Base-by-base conservation (phyloP, 192 early-diverging fungal species). In the Dimargaris cristalligena region DNA sequence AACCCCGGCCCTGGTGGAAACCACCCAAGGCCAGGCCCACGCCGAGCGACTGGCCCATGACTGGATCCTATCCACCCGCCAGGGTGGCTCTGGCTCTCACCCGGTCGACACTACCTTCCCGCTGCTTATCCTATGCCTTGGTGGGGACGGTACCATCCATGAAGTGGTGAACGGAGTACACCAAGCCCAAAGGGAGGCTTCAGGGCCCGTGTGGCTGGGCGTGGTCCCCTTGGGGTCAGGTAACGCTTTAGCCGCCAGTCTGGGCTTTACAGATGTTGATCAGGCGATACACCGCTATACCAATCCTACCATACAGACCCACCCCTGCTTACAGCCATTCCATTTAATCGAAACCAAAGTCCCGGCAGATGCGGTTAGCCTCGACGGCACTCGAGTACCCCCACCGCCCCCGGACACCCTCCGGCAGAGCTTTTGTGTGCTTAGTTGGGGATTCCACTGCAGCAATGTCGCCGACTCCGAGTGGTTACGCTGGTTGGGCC, bases 401-500 rank as follows among this genome's bases (percentile, higher is more conserved):
- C 13, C 2, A 2, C 23, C 20, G 23, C 28, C 28, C 2, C 50
- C 23, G 13, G 26, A 23, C 23, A 52, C 23, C 50, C 1, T 30
- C 30, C 26, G 16, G 13, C 50, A 26, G 30, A 52, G 50, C 8
- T 52, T 52, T 26, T 52, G 50, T 26, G 50, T 52, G 25, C 13
- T 52, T 14, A 52, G 50, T 26, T 52, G 50, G 50, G 50, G 50
- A 14, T 52, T 52, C 50, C 50, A 52, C 25, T 52, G 50, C 25
- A 52, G 28, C 30, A 52, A 52, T 8, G 50, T 52, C 16, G 23
- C 50, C 50, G 28, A 26, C 25, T 52, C 50, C 2, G 50, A 52
- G 30, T 52, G 50, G 50, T 8, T 52, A 8, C 23, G 50, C 13
- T 52, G 23, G 20, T 26, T 52, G 8, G 50, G 50, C 14, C 50